These are phyloP conservation scores for Lichtheimia ornata DNA, from an alignment of 371 early-diverging fungal species.

Conservation along the genomic window DNA sequence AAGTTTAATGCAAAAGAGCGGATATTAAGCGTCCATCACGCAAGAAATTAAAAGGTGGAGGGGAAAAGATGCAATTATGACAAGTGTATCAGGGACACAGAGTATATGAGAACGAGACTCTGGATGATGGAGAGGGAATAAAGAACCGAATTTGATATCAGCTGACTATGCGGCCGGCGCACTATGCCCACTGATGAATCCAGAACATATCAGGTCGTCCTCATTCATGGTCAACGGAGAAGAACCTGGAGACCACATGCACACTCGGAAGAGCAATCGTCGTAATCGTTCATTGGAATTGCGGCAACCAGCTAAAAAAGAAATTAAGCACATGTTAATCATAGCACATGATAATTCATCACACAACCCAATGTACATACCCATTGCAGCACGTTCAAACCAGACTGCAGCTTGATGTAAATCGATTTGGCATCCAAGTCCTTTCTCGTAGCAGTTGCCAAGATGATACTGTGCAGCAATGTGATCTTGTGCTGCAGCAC, in stretches of 20 bases:
- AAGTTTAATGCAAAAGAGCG: no score
- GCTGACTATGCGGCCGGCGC: conserved; percentile 52
- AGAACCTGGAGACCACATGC: conserved; percentile 34
- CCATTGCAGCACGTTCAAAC: conserved; percentile 68
- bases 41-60: no score
- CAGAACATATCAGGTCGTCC: conserved; percentile 38
- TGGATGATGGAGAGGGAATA: conserved; percentile 3
- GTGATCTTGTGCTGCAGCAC: conserved; percentile 65
- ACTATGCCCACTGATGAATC: conserved; percentile 43
- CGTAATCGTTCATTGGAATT: conserved; percentile 55
- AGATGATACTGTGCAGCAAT: conserved; percentile 62
- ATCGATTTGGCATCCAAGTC: conserved; percentile 61
- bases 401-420: conserved; percentile 60
- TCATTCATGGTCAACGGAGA: conserved; percentile 22
- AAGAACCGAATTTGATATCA: neutral
- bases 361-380: conserved; percentile 19
- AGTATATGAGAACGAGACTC: neutral
- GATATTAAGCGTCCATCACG: no score
- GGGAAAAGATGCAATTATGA: no score
- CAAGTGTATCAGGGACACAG: no score
- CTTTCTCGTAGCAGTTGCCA: conserved; percentile 70
- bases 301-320: conserved; percentile 48
- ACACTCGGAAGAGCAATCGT: conserved; percentile 47
- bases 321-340: neutral
- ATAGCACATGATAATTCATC: neutral